phyloP scores from a whole-genome alignment of 2,329 filamentous ascomycete genomes.

The Clonostachys chloroleuca region DNA sequence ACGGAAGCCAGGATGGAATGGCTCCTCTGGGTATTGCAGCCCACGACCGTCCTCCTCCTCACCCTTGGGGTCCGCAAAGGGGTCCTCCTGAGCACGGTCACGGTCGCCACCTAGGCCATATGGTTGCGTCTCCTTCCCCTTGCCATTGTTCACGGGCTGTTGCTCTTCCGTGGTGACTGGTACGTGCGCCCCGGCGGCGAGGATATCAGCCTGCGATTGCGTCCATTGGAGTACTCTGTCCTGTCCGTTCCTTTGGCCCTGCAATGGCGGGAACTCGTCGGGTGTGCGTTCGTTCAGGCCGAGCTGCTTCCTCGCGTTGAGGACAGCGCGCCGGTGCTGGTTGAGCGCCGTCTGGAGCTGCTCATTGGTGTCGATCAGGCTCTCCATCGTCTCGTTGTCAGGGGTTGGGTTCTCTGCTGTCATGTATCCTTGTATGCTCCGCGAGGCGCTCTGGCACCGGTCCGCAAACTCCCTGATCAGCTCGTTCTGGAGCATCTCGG shows the following conservation, averaged over 20 bases:
- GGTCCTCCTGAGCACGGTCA: background rate
- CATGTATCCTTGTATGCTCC: constrained; percentile 84
- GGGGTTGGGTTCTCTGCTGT: constrained; percentile 71
- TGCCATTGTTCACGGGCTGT: constrained; percentile 12
- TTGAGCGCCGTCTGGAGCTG: constrained; percentile 78
- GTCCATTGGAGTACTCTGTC: constrained; percentile 11
- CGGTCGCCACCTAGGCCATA: no score
- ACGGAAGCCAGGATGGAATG: no score
- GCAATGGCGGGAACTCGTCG: constrained; percentile 16
- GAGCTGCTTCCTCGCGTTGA: constrained; percentile 55
- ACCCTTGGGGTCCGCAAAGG: background rate
- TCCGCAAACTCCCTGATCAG: constrained; percentile 88
- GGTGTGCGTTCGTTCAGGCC: constrained; percentile 24
- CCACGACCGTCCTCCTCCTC: constrained; percentile 13
- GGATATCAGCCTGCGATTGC: constrained; percentile 1
- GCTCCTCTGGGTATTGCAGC: no score
- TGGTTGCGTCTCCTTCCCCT: constrained; percentile 22
- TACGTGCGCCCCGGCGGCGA: background rate
- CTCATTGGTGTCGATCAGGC: constrained; percentile 91
- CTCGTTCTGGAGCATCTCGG: constrained; percentile 77
- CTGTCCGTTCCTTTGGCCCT: constrained; percentile 20
- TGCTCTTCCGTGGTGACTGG: background rate
- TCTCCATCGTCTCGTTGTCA: constrained; percentile 92
- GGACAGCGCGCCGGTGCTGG: constrained; percentile 76
- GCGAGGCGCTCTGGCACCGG: constrained; percentile 75